Percentiles rank a stretch among this genome's conserved stretches.
Conservation (phyloP, 2,329 filamentous ascomycete species). For the Mycogone perniciosa region DNA sequence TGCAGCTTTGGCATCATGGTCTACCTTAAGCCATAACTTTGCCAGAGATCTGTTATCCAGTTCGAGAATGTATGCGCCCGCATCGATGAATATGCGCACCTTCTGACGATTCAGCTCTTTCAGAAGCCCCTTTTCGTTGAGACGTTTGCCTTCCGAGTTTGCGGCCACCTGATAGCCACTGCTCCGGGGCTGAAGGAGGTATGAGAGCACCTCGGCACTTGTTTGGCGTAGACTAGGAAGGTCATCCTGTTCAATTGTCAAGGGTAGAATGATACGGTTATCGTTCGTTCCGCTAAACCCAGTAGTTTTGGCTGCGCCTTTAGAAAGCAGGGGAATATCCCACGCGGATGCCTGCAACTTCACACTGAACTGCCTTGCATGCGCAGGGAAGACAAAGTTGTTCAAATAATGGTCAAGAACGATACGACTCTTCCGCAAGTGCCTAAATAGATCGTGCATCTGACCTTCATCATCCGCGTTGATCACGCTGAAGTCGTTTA, state of each 20-base stretch:
- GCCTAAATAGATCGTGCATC: conserved; percentile 42
- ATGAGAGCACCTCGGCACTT: conserved; percentile 56
- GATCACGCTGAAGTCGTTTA: conserved; percentile 49
- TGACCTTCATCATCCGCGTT: conserved; percentile 53
- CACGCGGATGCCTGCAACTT: conserved; percentile 62
- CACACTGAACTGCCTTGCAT: conserved; percentile 57
- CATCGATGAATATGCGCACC: conserved; percentile 55
- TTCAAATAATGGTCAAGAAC: conserved; percentile 57
- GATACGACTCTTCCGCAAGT: conserved; percentile 41
- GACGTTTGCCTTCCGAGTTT: conserved; percentile 24
- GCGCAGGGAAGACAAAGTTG: conserved; percentile 56
- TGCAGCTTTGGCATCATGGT: conserved; percentile 39
- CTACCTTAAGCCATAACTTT: conserved; percentile 43
- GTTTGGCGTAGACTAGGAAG: conserved; percentile 50
- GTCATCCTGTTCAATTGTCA: conserved; percentile 54
- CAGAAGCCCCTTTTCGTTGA: conserved; percentile 42
- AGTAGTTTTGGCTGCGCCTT: conserved; percentile 40
- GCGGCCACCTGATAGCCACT: conserved; percentile 35
- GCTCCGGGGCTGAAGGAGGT: conserved; percentile 49
- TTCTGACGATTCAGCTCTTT: conserved; percentile 24
- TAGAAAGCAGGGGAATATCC: conserved; percentile 52
- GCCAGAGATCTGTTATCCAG: conserved; percentile 48
- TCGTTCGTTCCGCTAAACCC: conserved; percentile 72
- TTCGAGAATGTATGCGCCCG: conserved; percentile 58
- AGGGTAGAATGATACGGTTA: conserved; percentile 50